Evolutionary conservation across 164 flowering plant genomes (phyloP).

Genomic region (Chimonanthus praecox): DNA sequence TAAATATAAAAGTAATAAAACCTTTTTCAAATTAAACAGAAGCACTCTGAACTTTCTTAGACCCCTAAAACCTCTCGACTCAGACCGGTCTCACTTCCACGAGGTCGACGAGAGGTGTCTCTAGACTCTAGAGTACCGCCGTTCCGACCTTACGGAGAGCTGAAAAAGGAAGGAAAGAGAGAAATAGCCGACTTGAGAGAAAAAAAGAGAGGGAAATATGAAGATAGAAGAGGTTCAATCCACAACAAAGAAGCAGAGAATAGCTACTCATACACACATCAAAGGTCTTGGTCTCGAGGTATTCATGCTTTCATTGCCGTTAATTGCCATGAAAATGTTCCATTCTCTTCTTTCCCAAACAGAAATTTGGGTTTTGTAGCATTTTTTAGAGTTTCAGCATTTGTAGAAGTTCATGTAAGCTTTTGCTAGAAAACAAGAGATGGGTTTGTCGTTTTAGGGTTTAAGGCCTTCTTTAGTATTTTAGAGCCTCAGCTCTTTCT

Average conservation of each 20-base stretch:
- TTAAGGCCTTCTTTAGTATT: background rate
- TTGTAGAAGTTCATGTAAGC: background rate
- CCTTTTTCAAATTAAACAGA: no score
- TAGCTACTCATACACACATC: constrained; percentile 95
- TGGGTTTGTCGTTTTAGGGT: constrained; percentile 2
- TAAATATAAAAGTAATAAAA: no score
- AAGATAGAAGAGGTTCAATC: constrained; percentile 91
- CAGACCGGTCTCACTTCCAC: no score
- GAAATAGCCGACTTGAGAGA: constrained; percentile 5
- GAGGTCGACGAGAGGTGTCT: no score
- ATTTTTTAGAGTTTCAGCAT: constrained; percentile 3
- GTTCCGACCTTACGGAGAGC: no score
- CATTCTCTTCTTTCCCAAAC: background rate
- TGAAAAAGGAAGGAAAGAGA: no score
- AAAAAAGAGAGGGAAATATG: constrained; percentile 28
- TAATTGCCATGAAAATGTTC: background rate
- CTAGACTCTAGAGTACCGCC: no score
- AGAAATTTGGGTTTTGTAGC: background rate
- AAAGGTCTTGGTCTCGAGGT: constrained; percentile 98
- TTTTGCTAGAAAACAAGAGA: no score
- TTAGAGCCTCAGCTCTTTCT: background rate
- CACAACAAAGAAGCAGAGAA: constrained; percentile 78
- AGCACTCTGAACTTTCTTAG: no score
- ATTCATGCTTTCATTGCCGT: constrained; percentile 1
- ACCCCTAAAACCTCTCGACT: no score